These are phyloP conservation scores for Flaveria sonorensis DNA, from an alignment of 129 eudicot species.

Conservation along the genomic window DNA sequence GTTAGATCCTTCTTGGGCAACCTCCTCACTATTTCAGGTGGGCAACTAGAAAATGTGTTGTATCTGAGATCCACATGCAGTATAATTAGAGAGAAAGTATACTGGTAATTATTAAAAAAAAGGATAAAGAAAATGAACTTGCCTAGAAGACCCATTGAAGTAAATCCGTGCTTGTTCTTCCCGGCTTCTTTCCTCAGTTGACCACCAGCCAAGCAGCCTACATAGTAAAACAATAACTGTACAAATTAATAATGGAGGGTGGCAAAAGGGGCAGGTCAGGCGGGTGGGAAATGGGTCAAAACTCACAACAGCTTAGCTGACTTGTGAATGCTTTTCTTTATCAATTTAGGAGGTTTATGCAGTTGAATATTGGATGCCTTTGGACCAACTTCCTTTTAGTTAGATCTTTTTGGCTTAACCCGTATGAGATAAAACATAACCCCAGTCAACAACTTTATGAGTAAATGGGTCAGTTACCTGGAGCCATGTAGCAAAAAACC, in stretches of 20 bases:
- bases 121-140: slow-evolving; percentile 20
- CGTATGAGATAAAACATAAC: background rate
- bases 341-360: background rate
- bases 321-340: no score
- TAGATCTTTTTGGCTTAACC: background rate
- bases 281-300: background rate
- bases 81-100: slow-evolving; percentile 3
- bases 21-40: slow-evolving; percentile 79
- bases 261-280: background rate
- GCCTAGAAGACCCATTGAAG: slow-evolving; percentile 66
- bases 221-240: slow-evolving; percentile 31
- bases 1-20: slow-evolving; percentile 92
- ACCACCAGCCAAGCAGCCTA: slow-evolving; percentile 97
- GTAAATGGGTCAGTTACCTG: slow-evolving; percentile 40
- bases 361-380: background rate
- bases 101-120: background rate
- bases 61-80: slow-evolving; percentile 44
- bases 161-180: slow-evolving; percentile 79
- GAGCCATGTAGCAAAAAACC: slow-evolving; percentile 74
- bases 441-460: slow-evolving; percentile 1
- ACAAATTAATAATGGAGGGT: background rate
- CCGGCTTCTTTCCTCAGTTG: slow-evolving; percentile 82
- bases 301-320: background rate
- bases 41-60: slow-evolving; percentile 72
- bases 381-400: background rate